Evolutionary conservation across 1,284 basidiomycete genomes (phyloP), one percentile per base, ranked within the genome.

Genomic region (Bondarzewia mesenterica): DNA sequence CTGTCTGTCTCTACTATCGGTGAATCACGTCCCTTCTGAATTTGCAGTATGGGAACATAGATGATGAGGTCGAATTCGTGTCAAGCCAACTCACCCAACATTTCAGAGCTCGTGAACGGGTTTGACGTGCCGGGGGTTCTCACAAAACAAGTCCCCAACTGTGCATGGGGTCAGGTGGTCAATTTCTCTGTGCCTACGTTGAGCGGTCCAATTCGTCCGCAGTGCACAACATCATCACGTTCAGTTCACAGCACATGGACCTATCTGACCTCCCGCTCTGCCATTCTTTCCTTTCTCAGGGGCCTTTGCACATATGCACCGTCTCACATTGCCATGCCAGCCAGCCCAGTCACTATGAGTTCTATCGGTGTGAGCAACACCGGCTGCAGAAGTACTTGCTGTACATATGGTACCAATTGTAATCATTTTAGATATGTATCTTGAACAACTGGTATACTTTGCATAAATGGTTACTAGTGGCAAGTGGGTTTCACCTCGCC

Each of bases 91-190:
- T 97, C 3, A 67, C 69, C n/a, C 23, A 68, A 63, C 2, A 74
- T 93, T 22, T 73, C 82, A 0, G 85, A 95, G 59, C 75, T 98
- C 7, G 52, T 68, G 42, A 58, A 64, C 37, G 93, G 93, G 14
- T 95, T 94, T 58, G 90, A 96, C 63, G 93, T 85, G 2, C 85
- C 96, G n/a, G 49, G 93, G 93, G 0, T 89, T 96, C 65, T 93
- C 89, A 1, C 93, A 96, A 77, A 93, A 89, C 78, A 45, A 21
- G 15, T 14, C 21, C 22, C 22, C 15, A 22, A 16, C 26, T 29
- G 10, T 21, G 5, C 20, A n/a, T n/a, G n/a, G n/a, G n/a, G n/a
- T n/a, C 52, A 71, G 70, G 80, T 29, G 94, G 95, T 1, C 90
- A 96, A 57, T 94, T 97, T 65, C 74, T 98, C 37, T 79, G 95